Conservation (phyloP, 768 basidiomycete species). For the Kwoniella pini region DNA sequence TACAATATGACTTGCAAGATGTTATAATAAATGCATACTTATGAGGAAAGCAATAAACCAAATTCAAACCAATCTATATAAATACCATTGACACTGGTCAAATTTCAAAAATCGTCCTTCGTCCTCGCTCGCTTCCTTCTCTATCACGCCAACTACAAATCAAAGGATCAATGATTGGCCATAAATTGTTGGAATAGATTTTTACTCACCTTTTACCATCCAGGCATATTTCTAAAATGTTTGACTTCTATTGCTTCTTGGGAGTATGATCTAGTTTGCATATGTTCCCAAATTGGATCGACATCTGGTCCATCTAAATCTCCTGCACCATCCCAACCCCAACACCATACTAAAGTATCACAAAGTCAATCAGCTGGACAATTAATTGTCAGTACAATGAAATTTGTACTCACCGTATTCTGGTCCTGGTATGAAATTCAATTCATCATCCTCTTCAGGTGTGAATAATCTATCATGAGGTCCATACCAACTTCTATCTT, state of each 20-base stretch:
- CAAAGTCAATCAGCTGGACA: background rate
- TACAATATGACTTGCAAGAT: no score
- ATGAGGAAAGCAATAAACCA: background rate
- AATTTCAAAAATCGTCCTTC: background rate
- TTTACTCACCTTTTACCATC: conserved; percentile 14
- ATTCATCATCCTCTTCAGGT: conserved; percentile 74
- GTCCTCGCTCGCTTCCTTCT: background rate
- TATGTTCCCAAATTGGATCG: conserved; percentile 92
- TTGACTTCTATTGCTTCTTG: conserved; percentile 67
- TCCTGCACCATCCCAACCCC: conserved; percentile 99
- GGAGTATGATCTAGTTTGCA: conserved; percentile 64
- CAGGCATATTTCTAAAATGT: conserved; percentile 58
- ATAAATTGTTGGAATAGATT: background rate
- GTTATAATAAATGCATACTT: background rate
- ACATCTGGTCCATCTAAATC: conserved; percentile 97
- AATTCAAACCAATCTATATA: background rate
- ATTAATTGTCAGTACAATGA: background rate
- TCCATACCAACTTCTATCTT: conserved; percentile 95
- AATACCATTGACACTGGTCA: background rate
- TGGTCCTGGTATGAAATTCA: conserved; percentile 79
- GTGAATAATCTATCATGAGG: conserved; percentile 94
- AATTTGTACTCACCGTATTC: conserved; percentile 68
- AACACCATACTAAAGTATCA: conserved; percentile 85
- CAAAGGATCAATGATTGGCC: no score
- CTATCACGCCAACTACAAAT: no score